Evolutionary conservation across 257 asterid genomes (phyloP), one percentile per base, ranked within the genome.

Genomic region (Cordia subcordata): DNA sequence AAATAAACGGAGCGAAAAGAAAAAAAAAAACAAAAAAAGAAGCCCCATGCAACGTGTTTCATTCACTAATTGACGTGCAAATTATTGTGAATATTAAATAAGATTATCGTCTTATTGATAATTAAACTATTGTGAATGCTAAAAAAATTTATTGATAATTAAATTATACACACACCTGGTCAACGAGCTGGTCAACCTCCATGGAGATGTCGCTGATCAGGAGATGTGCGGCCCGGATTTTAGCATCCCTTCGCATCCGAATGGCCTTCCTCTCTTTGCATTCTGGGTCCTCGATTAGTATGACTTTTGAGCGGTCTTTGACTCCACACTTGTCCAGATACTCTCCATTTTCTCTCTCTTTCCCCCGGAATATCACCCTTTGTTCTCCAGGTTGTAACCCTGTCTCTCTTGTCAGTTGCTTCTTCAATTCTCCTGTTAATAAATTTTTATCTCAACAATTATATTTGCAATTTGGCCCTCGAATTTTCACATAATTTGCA

Each of bases 301-400:
- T 45, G 51, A 85, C 75, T 61, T 80, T 85, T 35, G 91, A 78
- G n/a, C 80, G 69, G 58, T 83, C 86, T 66, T 74, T 85, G 57
- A 85, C 81, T 12, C 94, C 94, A 60, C 86, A 80, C 45, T 55
- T 58, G 55, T 85, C 94, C 51, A 82, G 69, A 44, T 81, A 85
- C 0, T 82, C 94, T 40, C 82, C 79, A 38, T 85, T 81, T 53
- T 74, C 83, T 44, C 88, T 82, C 71, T 81, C 83, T 61, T 81
- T 81, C 1, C 86, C 91, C 53, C 79, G 71, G 80, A 75, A 81
- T 18, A 78, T 57, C 71, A 85, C 57, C 69, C 83, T 79, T 66
- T 83, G 91, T 58, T 78, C 94, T 53, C 68, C 76, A 20, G 81
- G 74, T 68, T 76, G 67, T 69, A 85, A 60, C 60, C 94, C 90